A percentile compares a stretch with the other conserved stretches of the same genome.
Evolutionary conservation across 2,329 filamentous ascomycete genomes (phyloP).

Genomic region (Beauveria caledonica): DNA sequence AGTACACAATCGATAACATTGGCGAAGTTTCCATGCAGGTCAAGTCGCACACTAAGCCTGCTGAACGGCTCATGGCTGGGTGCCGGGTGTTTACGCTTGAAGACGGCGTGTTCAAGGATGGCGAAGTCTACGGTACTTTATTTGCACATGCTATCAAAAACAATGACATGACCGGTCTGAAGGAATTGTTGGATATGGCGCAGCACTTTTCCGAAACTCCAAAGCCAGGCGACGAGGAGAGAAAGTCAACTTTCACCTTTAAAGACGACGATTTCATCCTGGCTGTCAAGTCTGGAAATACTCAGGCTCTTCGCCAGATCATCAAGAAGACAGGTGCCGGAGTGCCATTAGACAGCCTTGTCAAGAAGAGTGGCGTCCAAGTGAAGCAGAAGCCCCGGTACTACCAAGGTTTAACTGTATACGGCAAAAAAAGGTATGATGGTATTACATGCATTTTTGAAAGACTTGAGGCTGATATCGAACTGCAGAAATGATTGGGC

Average conservation of each 20-base stretch:
- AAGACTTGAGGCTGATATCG: slow-evolving; percentile 7
- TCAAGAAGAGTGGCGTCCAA: slow-evolving; percentile 57
- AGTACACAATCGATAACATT: slow-evolving; percentile 69
- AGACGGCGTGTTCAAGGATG: slow-evolving; percentile 21
- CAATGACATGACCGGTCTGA: slow-evolving; percentile 47
- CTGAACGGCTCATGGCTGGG: slow-evolving; percentile 38
- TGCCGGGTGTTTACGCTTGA: slow-evolving; percentile 24
- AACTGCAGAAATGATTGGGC: slow-evolving; percentile 59
- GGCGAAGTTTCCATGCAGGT: slow-evolving; percentile 61
- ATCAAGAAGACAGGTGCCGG: slow-evolving; percentile 61
- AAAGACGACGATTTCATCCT: slow-evolving; percentile 31
- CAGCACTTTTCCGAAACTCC: slow-evolving; percentile 34
- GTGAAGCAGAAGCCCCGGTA: slow-evolving; percentile 57
- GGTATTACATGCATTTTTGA: neutral
- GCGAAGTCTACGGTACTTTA: slow-evolving; percentile 18
- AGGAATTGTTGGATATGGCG: slow-evolving; percentile 48
- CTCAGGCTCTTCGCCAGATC: slow-evolving; percentile 51
- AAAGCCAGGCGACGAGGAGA: slow-evolving; percentile 26
- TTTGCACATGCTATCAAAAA: slow-evolving; percentile 39
- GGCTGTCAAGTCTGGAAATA: slow-evolving; percentile 41
- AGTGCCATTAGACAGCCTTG: slow-evolving; percentile 58
- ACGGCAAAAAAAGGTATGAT: slow-evolving; percentile 56
- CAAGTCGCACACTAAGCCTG: slow-evolving; percentile 52
- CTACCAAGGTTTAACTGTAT: slow-evolving; percentile 70
- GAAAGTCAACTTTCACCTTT: slow-evolving; percentile 31